Percentiles rank a stretch among this genome's conserved stretches.
phyloP scores from a whole-genome alignment of 192 early-diverging fungal species.

The Coemansia sp. region DNA sequence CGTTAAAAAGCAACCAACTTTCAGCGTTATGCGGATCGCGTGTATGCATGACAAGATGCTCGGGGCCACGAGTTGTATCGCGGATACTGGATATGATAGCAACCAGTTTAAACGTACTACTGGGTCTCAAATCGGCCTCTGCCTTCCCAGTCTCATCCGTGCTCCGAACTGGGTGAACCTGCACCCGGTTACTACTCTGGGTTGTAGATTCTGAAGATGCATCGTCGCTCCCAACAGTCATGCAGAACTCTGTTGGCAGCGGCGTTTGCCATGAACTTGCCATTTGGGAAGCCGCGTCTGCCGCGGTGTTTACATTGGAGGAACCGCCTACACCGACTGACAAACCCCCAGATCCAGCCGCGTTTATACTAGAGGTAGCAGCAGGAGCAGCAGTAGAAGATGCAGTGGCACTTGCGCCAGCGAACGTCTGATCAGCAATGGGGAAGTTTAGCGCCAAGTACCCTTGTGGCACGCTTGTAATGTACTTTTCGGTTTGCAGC shows the following conservation, averaged over 20 bases:
- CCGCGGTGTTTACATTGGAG: not conserved
- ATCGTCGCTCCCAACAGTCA: constrained; percentile 8
- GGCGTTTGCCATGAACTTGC: constrained; percentile 30
- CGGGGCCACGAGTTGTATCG: constrained; percentile 33
- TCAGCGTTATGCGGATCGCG: constrained; percentile 18
- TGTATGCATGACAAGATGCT: constrained; percentile 47
- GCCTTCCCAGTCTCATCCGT: not conserved
- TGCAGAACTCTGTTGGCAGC: constrained; percentile 18
- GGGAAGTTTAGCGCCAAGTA: constrained; percentile 81
- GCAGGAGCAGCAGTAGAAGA: not conserved
- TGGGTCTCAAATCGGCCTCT: not conserved
- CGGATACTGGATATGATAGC: constrained; percentile 47
- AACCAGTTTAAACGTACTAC: constrained; percentile 12
- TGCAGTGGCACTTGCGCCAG: not conserved
- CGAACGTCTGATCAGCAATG: constrained; percentile 12
- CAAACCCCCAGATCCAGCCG: too few relatives aligned
- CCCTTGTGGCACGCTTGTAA: constrained; percentile 62
- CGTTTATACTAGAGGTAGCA: not conserved
- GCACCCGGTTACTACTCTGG: not conserved
- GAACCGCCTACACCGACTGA: not conserved
- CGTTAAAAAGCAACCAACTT: constrained; percentile 90
- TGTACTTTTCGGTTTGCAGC: constrained; percentile 65
- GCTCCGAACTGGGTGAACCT: not conserved
- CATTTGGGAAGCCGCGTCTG: not conserved
- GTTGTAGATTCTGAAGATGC: not conserved